Percentiles rank a stretch among this genome's conserved stretches.
These are phyloP conservation scores for Middelhovenomyces tepae DNA, from an alignment of 805 yeast species.

Conservation along the genomic window DNA sequence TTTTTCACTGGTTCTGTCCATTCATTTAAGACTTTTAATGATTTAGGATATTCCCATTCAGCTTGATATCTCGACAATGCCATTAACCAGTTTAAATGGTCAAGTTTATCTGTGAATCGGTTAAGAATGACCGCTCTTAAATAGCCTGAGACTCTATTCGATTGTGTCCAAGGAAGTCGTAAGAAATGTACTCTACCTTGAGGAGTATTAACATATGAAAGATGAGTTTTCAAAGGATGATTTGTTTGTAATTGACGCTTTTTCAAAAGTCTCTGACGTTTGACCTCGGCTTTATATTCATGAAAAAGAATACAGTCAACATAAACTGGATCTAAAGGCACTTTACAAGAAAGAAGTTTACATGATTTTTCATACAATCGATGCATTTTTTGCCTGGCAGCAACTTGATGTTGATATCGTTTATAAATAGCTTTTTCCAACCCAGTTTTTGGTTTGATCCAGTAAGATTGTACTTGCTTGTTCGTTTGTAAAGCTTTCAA, in stretches of 20 bases:
- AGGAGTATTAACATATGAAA: slow-evolving; percentile 1
- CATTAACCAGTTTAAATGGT: not conserved
- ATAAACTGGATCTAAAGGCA: too few relatives aligned
- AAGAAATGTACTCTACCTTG: slow-evolving; percentile 4
- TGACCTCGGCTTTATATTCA: too few relatives aligned
- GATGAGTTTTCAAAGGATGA: not conserved
- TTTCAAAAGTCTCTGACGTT: too few relatives aligned
- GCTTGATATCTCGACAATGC: slow-evolving; percentile 6
- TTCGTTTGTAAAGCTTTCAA: not conserved
- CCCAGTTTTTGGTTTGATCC: not conserved
- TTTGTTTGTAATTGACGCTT: too few relatives aligned
- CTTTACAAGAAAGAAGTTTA: too few relatives aligned
- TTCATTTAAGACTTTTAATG: not conserved
- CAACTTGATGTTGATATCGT: not conserved
- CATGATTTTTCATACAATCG: too few relatives aligned
- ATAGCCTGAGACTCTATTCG: not conserved
- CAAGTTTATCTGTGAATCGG: too few relatives aligned
- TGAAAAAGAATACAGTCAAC: too few relatives aligned
- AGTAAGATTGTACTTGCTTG: too few relatives aligned
- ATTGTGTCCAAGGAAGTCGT: slow-evolving; percentile 1
- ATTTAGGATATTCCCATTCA: slow-evolving; percentile 6
- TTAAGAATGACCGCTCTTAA: too few relatives aligned
- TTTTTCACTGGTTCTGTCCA: slow-evolving; percentile 5
- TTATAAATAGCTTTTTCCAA: not conserved
- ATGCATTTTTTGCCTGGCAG: too few relatives aligned